Base-by-base conservation (phyloP, 805 yeast species). In the Starmerella asiatica region DNA sequence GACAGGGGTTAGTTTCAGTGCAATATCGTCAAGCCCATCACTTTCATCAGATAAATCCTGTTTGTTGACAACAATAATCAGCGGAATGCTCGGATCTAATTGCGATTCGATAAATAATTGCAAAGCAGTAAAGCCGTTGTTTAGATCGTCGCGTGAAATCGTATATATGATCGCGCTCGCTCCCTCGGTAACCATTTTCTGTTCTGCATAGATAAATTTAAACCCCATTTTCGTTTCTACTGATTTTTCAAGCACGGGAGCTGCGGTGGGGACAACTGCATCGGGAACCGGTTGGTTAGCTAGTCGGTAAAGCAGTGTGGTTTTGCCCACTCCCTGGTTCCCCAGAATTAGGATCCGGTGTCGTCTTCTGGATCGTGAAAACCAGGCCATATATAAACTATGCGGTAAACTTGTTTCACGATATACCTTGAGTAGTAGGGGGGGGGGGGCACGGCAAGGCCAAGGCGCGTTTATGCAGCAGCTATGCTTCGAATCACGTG, bases 11-110 rank as follows among this genome's bases (percentile, higher is more conserved):
- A 60, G 52, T 9, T 55, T 59, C 12, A 56, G 57, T 3, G 56
- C 64, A 2, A 49, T 54, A 1, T 53, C 57, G n/a, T 55, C 58
- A 17, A 59, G 58, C 4, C 60, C 58, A 21, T 52, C 56, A 21
- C 36, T 39, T 19, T 29, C 29, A 14, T 35, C 42, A 4, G 4
- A 32, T 9, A 19, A 29, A 27, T 43, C 52, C 29, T 30, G 37
- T 26, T 46, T 46, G 35, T 46, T 46, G 7, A 40, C 40, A 4
- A 46, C 37, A 32, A 46, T 39, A 12, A 42, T 36, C 19, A 46
- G 30, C 30, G 50, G 49, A 14, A 34, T 34, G 9, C 6, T 11
- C 19, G 37, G 38, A 12, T 36, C 29, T 17, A 17, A 11, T 16
- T 28, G 19, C 15, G 7, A 4, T 14, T 5, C 34, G 3, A 39